These are phyloP conservation scores for Clathrus columnatus DNA, from an alignment of 768 basidiomycete species.

Conservation along the genomic window DNA sequence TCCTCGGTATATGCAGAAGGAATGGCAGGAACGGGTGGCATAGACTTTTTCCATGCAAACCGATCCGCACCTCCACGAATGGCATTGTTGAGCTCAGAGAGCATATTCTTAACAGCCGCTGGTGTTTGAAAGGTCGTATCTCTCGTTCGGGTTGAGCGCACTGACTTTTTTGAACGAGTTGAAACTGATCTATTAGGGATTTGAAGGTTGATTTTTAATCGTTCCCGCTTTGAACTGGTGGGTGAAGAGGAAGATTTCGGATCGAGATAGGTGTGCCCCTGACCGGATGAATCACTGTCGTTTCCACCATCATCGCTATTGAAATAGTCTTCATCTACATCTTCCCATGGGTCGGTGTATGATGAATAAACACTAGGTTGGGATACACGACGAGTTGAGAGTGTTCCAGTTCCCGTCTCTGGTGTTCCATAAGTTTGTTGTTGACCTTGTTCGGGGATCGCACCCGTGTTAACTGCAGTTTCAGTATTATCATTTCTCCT, in stretches of 20 bases:
- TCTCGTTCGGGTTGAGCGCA: neutral
- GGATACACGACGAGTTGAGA: neutral
- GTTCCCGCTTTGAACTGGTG: neutral
- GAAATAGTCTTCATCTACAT: neutral
- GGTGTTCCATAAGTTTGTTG: neutral
- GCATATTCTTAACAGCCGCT: neutral
- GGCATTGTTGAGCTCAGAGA: neutral
- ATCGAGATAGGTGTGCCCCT: too few species aligned
- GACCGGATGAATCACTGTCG: too few species aligned
- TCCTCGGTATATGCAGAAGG: too few species aligned
- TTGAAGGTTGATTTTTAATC: neutral
- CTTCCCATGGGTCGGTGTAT: neutral
- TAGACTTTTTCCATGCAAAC: neutral
- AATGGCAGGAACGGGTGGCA: neutral
- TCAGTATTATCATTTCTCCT: too few species aligned
- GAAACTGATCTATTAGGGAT: too few species aligned
- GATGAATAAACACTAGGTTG: neutral
- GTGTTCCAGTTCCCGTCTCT: too few species aligned
- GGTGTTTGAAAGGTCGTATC: neutral
- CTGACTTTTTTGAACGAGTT: too few species aligned
- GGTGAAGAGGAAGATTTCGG: neutral
- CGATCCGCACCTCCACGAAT: neutral
- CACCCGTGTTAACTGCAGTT: too few species aligned
- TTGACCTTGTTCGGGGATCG: neutral
- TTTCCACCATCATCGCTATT: neutral